These are phyloP conservation scores for Dioszegia hungarica DNA, from an alignment of 768 basidiomycete species.

Conservation along the genomic window DNA sequence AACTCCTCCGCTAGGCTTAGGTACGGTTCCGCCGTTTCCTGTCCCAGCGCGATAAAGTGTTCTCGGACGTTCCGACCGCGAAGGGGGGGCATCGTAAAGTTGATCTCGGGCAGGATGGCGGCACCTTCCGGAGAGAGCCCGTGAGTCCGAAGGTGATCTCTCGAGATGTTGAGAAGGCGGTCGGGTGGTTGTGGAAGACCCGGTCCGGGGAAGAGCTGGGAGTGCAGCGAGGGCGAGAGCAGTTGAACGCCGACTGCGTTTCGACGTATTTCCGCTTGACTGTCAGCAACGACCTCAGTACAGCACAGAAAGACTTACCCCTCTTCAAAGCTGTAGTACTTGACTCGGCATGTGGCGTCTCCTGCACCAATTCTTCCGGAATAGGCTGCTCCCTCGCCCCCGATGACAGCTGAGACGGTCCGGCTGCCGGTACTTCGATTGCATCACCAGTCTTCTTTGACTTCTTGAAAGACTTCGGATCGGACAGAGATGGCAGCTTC, in stretches of 20 bases:
- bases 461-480: background rate
- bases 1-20: conserved; percentile 63
- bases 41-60: conserved; percentile 81
- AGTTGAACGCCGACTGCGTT: conserved; percentile 93
- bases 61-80: conserved; percentile 76
- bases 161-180: conserved; percentile 67
- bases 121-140: conserved; percentile 73
- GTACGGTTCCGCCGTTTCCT: conserved; percentile 68
- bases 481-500: background rate
- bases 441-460: too few species aligned
- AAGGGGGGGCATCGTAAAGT: conserved; percentile 76
- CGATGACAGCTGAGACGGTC: too few species aligned
- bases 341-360: too few species aligned
- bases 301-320: background rate
- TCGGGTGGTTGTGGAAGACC: conserved; percentile 60
- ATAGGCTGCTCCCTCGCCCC: too few species aligned
- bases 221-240: conserved; percentile 71
- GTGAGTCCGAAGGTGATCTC: conserved; percentile 73
- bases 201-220: conserved; percentile 64
- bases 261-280: conserved; percentile 47
- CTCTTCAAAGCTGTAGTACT: background rate
- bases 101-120: conserved; percentile 71
- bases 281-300: background rate
- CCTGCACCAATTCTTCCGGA: too few species aligned
- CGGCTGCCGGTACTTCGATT: too few species aligned